A percentile compares a stretch with the other conserved stretches of the same genome.
Evolutionary conservation across 306 rosid genomes (phyloP).

Genomic region (Pachyrhizus erosus): DNA sequence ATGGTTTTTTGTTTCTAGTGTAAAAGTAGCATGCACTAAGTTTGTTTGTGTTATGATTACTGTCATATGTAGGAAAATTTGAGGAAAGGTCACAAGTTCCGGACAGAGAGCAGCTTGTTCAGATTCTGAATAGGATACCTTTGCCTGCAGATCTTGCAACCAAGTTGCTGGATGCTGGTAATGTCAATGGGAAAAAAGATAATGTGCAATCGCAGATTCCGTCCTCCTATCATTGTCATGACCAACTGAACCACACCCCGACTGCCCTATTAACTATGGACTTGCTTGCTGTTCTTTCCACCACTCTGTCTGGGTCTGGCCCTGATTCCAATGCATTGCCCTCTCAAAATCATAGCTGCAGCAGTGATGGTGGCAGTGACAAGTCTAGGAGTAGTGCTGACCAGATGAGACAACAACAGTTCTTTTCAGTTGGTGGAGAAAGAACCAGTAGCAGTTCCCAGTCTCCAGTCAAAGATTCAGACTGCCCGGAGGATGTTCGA

Average conservation of each 20-base stretch:
- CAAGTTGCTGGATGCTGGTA: slow-evolving; percentile 72
- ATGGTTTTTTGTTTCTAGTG: background rate
- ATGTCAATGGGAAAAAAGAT: slow-evolving; percentile 54
- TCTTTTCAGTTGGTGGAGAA: slow-evolving; percentile 72
- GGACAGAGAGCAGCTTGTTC: slow-evolving; percentile 77
- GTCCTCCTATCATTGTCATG: slow-evolving; percentile 46
- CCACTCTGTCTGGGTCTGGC: slow-evolving; percentile 66
- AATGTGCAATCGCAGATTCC: slow-evolving; percentile 50
- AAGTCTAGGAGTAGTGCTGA: slow-evolving; percentile 59
- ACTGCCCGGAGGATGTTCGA: slow-evolving; percentile 59
- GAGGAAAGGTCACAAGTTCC: slow-evolving; percentile 68
- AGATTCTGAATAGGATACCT: slow-evolving; percentile 80
- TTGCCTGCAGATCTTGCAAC: slow-evolving; percentile 79
- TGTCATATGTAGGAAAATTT: slow-evolving; percentile 62
- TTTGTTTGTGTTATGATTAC: slow-evolving; percentile 15
- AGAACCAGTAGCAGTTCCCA: slow-evolving; percentile 86
- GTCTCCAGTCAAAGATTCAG: slow-evolving; percentile 83
- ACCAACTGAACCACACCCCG: slow-evolving; percentile 59
- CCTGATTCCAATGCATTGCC: slow-evolving; percentile 55
- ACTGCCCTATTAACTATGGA: slow-evolving; percentile 71
- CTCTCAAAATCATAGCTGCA: slow-evolving; percentile 69
- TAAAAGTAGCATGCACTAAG: background rate
- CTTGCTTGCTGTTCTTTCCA: slow-evolving; percentile 77
- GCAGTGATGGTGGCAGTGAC: slow-evolving; percentile 64
- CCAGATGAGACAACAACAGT: slow-evolving; percentile 45